Evolutionary conservation across 306 rosid genomes (phyloP).

Genomic region (Pterocarpus macrocarpus): DNA sequence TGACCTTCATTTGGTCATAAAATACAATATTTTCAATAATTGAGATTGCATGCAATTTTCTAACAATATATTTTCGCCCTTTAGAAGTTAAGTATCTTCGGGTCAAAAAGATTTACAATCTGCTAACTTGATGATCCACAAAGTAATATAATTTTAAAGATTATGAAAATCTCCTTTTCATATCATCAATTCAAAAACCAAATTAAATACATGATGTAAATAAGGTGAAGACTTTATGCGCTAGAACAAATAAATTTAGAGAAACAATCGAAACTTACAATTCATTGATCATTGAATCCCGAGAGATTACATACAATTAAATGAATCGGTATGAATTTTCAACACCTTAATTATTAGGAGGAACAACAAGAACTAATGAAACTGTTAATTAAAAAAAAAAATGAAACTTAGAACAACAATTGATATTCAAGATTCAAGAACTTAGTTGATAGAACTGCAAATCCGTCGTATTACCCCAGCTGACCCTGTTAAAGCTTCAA

Average conservation of each 20-base stretch:
- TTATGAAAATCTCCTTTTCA: too few species aligned
- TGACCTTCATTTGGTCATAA: too few species aligned
- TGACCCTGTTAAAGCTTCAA: conserved; percentile 34
- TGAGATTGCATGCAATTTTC: too few species aligned
- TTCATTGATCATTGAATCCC: not conserved
- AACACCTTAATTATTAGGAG: not conserved
- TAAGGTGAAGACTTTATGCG: not conserved
- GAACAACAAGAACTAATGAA: not conserved
- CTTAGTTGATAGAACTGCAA: conserved; percentile 41
- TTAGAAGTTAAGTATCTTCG: too few species aligned
- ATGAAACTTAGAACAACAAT: not conserved
- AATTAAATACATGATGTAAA: not conserved
- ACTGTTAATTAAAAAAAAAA: not conserved
- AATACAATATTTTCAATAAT: too few species aligned
- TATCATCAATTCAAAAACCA: not conserved
- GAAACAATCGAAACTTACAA: not conserved
- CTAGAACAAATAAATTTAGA: not conserved
- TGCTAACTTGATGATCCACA: too few species aligned
- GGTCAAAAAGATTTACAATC: too few species aligned
- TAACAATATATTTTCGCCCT: too few species aligned
- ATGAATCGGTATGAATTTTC: conserved; percentile 12
- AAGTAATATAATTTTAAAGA: too few species aligned
- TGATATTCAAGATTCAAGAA: not conserved
- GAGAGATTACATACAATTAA: conserved; percentile 1
- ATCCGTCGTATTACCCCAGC: conserved; percentile 46